Evolutionary conservation across 2,329 filamentous ascomycete genomes (phyloP).

Genomic region (Alternaria sp.): DNA sequence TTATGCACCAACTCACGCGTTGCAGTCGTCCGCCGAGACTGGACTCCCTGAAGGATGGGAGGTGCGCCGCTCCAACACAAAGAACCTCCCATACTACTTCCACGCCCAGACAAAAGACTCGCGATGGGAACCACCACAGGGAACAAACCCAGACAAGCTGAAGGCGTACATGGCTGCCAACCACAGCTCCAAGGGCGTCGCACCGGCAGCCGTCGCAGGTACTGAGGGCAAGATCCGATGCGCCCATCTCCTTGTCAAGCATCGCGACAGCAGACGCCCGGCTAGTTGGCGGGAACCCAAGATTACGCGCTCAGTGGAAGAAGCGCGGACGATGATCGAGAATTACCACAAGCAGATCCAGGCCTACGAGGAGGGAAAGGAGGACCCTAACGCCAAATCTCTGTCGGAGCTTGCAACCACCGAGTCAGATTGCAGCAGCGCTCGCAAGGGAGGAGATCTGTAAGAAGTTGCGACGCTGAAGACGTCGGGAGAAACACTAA

Average conservation of each 20-base stretch:
- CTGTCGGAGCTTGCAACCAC: slow-evolving; percentile 85
- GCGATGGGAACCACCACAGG: slow-evolving; percentile 90
- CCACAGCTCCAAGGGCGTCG: slow-evolving; percentile 69
- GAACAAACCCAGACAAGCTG: slow-evolving; percentile 89
- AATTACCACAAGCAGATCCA: slow-evolving; percentile 78
- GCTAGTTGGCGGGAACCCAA: slow-evolving; percentile 92
- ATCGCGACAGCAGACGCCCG: slow-evolving; percentile 84
- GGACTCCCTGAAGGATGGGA: slow-evolving; percentile 91
- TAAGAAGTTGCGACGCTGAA: slow-evolving; percentile 54
- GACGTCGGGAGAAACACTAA: neutral
- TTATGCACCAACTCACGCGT: slow-evolving; percentile 30
- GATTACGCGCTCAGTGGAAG: slow-evolving; percentile 87
- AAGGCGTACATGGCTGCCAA: slow-evolving; percentile 93
- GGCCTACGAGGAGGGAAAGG: slow-evolving; percentile 64
- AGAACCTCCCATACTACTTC: slow-evolving; percentile 99
- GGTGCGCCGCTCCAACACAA: slow-evolving; percentile 96
- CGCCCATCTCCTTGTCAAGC: slow-evolving; percentile 93
- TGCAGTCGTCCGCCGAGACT: slow-evolving; percentile 42
- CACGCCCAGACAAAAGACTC: slow-evolving; percentile 86
- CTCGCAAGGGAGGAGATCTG: slow-evolving; percentile 90
- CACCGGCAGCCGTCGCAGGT: slow-evolving; percentile 46
- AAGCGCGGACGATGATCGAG: slow-evolving; percentile 80
- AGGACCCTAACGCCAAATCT: slow-evolving; percentile 30
- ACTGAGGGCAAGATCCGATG: slow-evolving; percentile 84
- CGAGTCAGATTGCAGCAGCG: slow-evolving; percentile 96